A percentile compares a stretch with the other conserved stretches of the same genome.
Evolutionary conservation across 225 moss, liverwort and hornwort genomes (phyloP).

Genomic region (Antitrichia curtipendula): DNA sequence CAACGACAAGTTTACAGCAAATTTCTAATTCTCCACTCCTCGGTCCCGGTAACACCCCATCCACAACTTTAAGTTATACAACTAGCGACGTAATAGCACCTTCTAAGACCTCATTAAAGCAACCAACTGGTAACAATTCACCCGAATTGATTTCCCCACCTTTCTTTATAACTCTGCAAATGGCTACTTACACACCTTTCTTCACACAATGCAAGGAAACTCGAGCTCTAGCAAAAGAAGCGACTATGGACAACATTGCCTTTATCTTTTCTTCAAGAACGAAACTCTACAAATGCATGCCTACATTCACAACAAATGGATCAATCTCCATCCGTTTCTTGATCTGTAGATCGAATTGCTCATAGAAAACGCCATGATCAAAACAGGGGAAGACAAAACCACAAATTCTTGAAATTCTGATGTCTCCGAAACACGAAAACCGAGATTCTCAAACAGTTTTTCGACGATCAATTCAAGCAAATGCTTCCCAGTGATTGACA

Average conservation of each 20-base stretch:
- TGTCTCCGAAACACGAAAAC: not conserved
- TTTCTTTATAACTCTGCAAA: not conserved
- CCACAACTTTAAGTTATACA: not conserved
- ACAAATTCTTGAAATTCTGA: not conserved
- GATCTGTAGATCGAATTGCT: not conserved
- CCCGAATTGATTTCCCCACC: not conserved
- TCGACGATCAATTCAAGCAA: not conserved
- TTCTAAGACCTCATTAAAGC: not conserved
- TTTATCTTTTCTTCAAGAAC: not conserved
- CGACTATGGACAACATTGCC: not conserved
- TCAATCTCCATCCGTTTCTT: not conserved
- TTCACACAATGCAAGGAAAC: not conserved
- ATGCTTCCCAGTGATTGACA: not conserved
- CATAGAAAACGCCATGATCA: not conserved
- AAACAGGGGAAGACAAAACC: not conserved
- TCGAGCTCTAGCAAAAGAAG: not conserved
- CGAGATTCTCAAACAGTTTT: not conserved
- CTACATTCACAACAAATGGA: not conserved
- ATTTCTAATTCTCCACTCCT: not conserved
- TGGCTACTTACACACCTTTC: not conserved
- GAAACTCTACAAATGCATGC: not conserved
- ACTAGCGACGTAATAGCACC: not conserved
- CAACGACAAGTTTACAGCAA: not conserved
- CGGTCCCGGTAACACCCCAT: not conserved
- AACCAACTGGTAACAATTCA: not conserved